Evolutionary conservation across 2,329 filamentous ascomycete genomes (phyloP).

Genomic region (Fusarium hainanense): DNA sequence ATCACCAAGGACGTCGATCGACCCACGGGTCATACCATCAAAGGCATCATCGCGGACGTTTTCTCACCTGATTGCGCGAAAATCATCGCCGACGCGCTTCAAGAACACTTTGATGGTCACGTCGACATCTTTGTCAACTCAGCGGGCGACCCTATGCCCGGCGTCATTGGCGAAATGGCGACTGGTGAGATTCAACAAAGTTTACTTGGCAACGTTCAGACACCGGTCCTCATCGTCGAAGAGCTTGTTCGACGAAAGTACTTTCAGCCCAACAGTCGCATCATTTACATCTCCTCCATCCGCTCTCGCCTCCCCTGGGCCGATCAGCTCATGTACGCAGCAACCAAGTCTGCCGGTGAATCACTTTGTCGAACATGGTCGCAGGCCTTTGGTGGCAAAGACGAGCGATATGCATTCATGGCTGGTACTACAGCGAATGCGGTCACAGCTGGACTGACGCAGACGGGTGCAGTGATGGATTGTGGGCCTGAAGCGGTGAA

Average conservation of each 20-base stretch:
- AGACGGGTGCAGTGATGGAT: constrained; percentile 50
- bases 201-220: constrained; percentile 51
- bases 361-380: constrained; percentile 53
- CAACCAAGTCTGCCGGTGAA: constrained; percentile 51
- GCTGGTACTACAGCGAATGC: constrained; percentile 51
- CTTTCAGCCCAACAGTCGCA: constrained; percentile 50
- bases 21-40: constrained; percentile 35
- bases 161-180: constrained; percentile 45
- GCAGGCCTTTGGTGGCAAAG: constrained; percentile 51
- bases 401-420: constrained; percentile 51
- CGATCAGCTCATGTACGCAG: constrained; percentile 50
- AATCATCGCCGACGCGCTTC: constrained; percentile 44
- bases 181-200: constrained; percentile 47
- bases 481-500: constrained; percentile 49
- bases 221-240: constrained; percentile 51
- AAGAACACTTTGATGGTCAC: constrained; percentile 34
- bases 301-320: constrained; percentile 50
- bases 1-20: constrained; percentile 20
- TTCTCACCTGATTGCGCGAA: constrained; percentile 44
- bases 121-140: constrained; percentile 52
- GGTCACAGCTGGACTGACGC: constrained; percentile 48
- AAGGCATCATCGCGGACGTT: constrained; percentile 48
- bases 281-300: constrained; percentile 52
- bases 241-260: constrained; percentile 47
- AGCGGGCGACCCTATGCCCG: constrained; percentile 47